Conservation (phyloP, 2,329 filamentous ascomycete species). For the Conoideocrella luteorostrata region DNA sequence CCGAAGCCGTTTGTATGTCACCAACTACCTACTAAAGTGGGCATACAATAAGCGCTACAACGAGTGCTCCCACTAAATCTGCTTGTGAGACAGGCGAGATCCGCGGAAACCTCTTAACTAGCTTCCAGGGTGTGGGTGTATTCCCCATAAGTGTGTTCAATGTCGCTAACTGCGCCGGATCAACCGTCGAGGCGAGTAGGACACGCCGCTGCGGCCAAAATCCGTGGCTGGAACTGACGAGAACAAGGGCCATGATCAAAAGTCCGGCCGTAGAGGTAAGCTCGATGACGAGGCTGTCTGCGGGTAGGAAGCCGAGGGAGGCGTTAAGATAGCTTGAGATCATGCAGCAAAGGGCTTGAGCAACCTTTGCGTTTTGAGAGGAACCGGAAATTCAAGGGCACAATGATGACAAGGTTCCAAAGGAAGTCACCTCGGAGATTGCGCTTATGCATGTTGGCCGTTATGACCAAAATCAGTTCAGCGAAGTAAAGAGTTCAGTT, state of each 20-base stretch:
- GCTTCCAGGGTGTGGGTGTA: too few species aligned
- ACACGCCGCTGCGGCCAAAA: background rate
- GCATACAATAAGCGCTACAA: too few species aligned
- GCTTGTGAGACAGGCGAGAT: too few species aligned
- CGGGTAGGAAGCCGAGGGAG: background rate
- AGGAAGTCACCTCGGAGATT: background rate
- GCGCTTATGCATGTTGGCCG: background rate
- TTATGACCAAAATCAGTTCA: background rate
- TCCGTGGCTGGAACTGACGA: background rate
- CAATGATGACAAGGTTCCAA: background rate
- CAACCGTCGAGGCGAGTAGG: background rate
- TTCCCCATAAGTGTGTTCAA: background rate
- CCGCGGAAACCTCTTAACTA: too few species aligned
- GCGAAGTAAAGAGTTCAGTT: background rate
- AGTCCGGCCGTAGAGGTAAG: background rate
- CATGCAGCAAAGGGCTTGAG: background rate
- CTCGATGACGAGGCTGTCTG: background rate
- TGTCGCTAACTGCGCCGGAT: background rate
- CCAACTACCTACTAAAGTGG: too few species aligned
- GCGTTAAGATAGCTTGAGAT: background rate
- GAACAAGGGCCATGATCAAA: background rate
- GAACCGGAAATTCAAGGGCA: background rate
- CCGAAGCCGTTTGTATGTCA: too few species aligned
- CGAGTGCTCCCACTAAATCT: too few species aligned
- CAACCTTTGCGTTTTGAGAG: background rate